Conservation (phyloP, 139 green algal species). For the Chlamydomonas schloesseri region DNA sequence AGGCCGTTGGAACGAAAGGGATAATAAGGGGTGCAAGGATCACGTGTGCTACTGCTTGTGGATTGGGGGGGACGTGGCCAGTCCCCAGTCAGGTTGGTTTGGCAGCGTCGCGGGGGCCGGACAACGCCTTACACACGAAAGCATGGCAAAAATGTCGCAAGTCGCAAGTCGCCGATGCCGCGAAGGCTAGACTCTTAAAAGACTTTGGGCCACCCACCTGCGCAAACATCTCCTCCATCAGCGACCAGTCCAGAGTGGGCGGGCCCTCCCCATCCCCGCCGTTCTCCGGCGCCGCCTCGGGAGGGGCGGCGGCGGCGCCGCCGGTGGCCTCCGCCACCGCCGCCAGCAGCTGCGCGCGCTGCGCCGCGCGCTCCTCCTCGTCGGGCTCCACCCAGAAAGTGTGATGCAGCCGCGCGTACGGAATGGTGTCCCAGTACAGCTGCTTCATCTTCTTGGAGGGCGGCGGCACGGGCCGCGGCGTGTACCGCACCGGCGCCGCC, state of each 20-base stretch:
- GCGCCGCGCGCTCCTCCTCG: neutral
- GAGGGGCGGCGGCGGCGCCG: neutral
- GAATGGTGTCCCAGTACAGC: conserved; percentile 53
- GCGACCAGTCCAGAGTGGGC: conserved; percentile 40
- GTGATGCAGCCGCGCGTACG: conserved; percentile 16
- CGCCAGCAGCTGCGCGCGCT: neutral
- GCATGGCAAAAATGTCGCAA: too few relatives aligned
- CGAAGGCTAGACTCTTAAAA: neutral
- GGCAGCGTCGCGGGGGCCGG: too few relatives aligned
- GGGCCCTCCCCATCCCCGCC: conserved; percentile 11
- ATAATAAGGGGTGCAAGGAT: neutral
- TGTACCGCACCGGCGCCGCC: neutral
- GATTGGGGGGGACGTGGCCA: too few relatives aligned
- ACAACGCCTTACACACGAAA: too few relatives aligned
- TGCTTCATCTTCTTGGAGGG: conserved; percentile 53
- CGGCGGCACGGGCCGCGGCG: conserved; percentile 31
- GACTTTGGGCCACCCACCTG: neutral
- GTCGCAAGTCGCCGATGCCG: neutral
- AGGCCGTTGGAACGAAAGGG: too few relatives aligned
- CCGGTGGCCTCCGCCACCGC: neutral
- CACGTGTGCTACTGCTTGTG: neutral
- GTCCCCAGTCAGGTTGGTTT: too few relatives aligned
- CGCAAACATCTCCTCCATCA: conserved; percentile 41
- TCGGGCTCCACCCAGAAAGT: conserved; percentile 49
- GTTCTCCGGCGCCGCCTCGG: neutral